Base-by-base conservation (phyloP, 1,139 yeast genomes). In the Geotrichum citri-aurantii region DNA sequence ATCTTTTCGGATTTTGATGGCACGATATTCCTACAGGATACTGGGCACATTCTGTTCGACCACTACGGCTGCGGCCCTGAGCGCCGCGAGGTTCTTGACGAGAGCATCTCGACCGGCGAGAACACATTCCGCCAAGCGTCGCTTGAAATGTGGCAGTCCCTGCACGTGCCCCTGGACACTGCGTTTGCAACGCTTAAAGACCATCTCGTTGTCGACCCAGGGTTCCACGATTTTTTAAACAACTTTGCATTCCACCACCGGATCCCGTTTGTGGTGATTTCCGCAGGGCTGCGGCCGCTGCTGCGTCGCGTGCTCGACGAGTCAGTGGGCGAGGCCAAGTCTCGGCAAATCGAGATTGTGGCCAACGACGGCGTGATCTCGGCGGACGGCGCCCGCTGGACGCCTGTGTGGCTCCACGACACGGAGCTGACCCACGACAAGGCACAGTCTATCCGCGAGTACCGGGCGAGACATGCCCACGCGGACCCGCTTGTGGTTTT, bases 361-460 rank as follows among this genome's bases (percentile, higher is more conserved):
- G 79, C 86, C 59, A 84, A 84, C 65, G 83, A 79, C 52, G 87
- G 83, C 52, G 73, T 72, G 31, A 74, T 80, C 58, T 61, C 73
- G 40, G 74, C 73, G 50, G 77, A 75, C 31, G 79, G 77, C 29
- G 67, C 76, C 17, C 63, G 69, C 52, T 84, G 89, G 89, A 80
- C 78, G 58, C 81, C 84, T 54, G 72, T 81, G 48, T 84, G 84
- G 79, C 77, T 79, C 64, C 85, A 84, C 69, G 86, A 83, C 62
- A 76, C 82, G 23, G 78, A 79, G 46, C 81, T 84, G 64, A 89
- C 89, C 61, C 88, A 84, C 68, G 87, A 84, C 69, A 84, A 84
- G 75, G 81, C 88, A 54, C 75, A 75, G 57, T 81, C 86, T 3
- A 81, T 84, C 62, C 75, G 77, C 60, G 83, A 82, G 62, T 83